A percentile compares a stretch with the other conserved stretches of the same genome.
Evolutionary conservation across 2,329 filamentous ascomycete species (phyloP).

Genomic region (Fusarium metavorans): DNA sequence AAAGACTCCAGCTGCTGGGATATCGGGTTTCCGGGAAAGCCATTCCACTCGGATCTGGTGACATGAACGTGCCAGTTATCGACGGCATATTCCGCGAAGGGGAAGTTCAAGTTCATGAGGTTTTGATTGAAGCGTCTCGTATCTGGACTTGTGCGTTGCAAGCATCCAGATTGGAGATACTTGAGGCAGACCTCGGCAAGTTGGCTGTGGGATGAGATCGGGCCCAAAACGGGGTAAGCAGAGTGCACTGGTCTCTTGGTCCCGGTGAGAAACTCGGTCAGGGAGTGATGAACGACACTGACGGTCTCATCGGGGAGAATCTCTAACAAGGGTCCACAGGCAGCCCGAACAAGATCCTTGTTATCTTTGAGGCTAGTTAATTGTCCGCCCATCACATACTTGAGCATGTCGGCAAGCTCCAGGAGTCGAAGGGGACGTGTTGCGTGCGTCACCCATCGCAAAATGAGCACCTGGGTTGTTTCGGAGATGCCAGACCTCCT

Average conservation of each 20-base stretch:
- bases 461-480: constrained; percentile 24
- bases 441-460: constrained; percentile 33
- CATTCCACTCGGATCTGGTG: constrained; percentile 11
- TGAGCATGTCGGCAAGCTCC: constrained; percentile 38
- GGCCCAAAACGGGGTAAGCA: constrained; percentile 23
- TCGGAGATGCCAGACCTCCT: constrained; percentile 24
- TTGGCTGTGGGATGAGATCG: constrained; percentile 22
- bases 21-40: neutral
- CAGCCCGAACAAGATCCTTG: constrained; percentile 29
- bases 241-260: constrained; percentile 1
- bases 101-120: constrained; percentile 15
- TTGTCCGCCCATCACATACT: neutral
- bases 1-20: constrained; percentile 14
- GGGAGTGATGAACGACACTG: constrained; percentile 37
- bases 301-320: constrained; percentile 35
- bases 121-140: neutral
- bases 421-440: constrained; percentile 32
- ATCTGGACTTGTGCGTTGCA: neutral
- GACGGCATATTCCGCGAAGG: constrained; percentile 25
- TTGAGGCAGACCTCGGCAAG: constrained; percentile 31
- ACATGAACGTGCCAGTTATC: constrained; percentile 26
- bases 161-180: constrained; percentile 24
- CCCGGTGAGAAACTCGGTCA: constrained; percentile 35
- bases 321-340: constrained; percentile 36
- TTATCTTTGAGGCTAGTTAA: constrained; percentile 14